Conservation (phyloP, 2,329 filamentous ascomycete species). For the Colletotrichum abscissum region DNA sequence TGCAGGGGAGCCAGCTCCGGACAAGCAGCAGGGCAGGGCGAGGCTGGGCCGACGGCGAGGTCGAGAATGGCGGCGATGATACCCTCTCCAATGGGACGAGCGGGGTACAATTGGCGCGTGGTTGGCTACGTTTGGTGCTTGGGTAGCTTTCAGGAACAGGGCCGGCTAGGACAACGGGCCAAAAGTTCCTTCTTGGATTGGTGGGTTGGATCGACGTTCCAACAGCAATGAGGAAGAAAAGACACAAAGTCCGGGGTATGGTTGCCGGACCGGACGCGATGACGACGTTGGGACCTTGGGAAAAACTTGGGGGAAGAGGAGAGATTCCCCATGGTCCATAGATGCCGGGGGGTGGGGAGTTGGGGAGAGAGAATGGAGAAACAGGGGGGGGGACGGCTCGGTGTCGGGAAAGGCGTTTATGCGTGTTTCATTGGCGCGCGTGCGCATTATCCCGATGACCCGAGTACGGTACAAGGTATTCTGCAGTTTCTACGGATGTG, state of each 20-base stretch:
- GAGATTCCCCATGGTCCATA: neutral
- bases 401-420: conserved; percentile 8
- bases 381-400: conserved; percentile 3
- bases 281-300: conserved; percentile 21
- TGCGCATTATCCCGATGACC: conserved; percentile 4
- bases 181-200: conserved; percentile 15
- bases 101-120: conserved; percentile 18
- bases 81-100: conserved; percentile 29
- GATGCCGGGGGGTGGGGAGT: too few relatives aligned
- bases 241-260: conserved; percentile 23
- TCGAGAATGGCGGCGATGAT: conserved; percentile 15
- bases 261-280: conserved; percentile 13
- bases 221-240: conserved; percentile 3
- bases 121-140: neutral
- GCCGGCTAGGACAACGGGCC: neutral
- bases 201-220: neutral
- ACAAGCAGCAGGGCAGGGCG: conserved; percentile 14
- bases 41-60: conserved; percentile 6
- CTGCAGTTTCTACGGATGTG: neutral
- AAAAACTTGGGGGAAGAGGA: neutral
- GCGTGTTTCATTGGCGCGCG: conserved; percentile 26
- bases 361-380: neutral
- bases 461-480: neutral
- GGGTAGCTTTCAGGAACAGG: conserved; percentile 19
- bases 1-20: conserved; percentile 18